phyloP scores from a whole-genome alignment of 2,329 filamentous ascomycete species.

The Aspergillus sp. region DNA sequence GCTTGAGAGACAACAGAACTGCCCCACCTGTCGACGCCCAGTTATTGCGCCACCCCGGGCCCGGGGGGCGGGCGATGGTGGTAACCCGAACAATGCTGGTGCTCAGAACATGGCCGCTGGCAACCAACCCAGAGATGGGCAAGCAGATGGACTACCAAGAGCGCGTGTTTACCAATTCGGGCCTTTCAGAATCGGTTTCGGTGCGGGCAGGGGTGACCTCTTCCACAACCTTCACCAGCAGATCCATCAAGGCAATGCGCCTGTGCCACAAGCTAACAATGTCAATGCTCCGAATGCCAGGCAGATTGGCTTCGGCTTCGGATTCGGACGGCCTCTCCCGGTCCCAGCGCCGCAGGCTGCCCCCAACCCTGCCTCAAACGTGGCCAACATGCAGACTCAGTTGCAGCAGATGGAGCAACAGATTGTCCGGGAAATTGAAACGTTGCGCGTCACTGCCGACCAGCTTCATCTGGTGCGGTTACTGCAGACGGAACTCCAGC shows the following conservation, averaged over 20 bases:
- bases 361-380: conserved; percentile 23
- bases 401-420: conserved; percentile 68
- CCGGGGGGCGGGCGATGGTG: conserved; percentile 29
- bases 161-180: conserved; percentile 71
- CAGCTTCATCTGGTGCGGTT: conserved; percentile 70
- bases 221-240: conserved; percentile 68
- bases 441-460: conserved; percentile 63
- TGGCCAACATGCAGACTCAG: conserved; percentile 56
- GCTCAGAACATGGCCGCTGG: conserved; percentile 34
- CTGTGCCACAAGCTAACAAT: conserved; percentile 38
- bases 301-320: conserved; percentile 46
- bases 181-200: conserved; percentile 72
- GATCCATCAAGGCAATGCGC: conserved; percentile 54
- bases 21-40: conserved; percentile 86
- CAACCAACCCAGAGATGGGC: conserved; percentile 43
- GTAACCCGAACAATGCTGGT: conserved; percentile 29
- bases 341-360: conserved; percentile 21
- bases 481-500: conserved; percentile 67
- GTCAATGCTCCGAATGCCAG: conserved; percentile 36
- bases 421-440: conserved; percentile 66
- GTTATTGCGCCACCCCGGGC: conserved; percentile 59
- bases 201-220: conserved; percentile 60
- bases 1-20: conserved; percentile 96
- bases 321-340: conserved; percentile 40
- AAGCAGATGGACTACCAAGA: conserved; percentile 45